Evolutionary conservation across 208 protist species (phyloP).

Genomic region (Leptomonas pyrrhocoris): DNA sequence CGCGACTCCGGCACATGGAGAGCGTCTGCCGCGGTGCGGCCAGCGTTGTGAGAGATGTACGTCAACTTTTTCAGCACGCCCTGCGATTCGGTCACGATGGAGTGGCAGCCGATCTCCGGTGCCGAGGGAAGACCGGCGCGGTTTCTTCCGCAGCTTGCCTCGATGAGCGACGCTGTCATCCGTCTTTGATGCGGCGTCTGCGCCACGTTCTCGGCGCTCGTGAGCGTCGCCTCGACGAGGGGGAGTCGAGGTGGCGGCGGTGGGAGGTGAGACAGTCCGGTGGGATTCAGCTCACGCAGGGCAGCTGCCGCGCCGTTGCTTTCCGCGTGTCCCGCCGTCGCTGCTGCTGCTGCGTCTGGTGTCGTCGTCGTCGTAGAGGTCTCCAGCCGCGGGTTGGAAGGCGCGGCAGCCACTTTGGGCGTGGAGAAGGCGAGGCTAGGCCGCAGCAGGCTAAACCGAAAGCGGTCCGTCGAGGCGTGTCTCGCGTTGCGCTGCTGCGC

Average conservation of each 20-base stretch:
- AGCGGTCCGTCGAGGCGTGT: slow-evolving; percentile 4
- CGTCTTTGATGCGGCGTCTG: neutral
- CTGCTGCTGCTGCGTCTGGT: no score
- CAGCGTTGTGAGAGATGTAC: no score
- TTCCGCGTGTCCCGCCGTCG: no score
- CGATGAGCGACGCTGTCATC: neutral
- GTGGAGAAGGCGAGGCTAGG: neutral
- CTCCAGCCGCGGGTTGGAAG: no score
- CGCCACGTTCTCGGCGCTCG: neutral
- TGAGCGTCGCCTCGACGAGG: no score
- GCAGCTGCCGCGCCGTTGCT: no score
- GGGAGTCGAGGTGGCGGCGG: no score
- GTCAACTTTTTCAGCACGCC: slow-evolving; percentile 19
- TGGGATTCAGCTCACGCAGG: no score
- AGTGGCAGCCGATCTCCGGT: slow-evolving; percentile 9
- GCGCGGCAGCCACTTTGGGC: neutral
- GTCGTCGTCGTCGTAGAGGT: no score
- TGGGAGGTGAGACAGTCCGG: no score
- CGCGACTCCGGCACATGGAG: no score
- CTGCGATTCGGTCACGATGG: slow-evolving; percentile 14
- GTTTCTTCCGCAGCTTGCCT: neutral
- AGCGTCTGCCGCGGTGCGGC: no score
- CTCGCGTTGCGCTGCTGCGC: slow-evolving; percentile 9
- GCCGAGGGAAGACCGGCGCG: neutral
- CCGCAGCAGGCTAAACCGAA: neutral